Conservation (phyloP, 805 yeast species). For the Lachancea nothofagi region DNA sequence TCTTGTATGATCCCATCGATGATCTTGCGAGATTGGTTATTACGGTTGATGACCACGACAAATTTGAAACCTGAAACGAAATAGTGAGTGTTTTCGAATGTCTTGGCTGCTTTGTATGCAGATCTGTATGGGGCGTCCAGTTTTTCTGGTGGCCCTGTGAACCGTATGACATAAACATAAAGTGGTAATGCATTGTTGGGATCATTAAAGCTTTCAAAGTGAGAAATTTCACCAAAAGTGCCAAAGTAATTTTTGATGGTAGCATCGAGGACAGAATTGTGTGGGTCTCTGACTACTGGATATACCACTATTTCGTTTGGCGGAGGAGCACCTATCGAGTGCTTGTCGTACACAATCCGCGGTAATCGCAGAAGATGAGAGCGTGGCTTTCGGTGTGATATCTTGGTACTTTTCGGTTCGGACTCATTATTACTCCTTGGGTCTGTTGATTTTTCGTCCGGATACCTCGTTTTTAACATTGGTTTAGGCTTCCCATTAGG, state of each 20-base stretch:
- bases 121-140: constrained; percentile 43
- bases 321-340: constrained; percentile 74
- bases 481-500: constrained; percentile 15
- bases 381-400: constrained; percentile 16
- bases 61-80: constrained; percentile 47
- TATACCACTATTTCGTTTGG: constrained; percentile 63
- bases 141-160: constrained; percentile 49
- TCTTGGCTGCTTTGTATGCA: constrained; percentile 42
- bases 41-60: constrained; percentile 46
- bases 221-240: constrained; percentile 57
- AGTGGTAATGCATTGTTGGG: constrained; percentile 74
- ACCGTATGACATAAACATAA: constrained; percentile 62
- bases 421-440: constrained; percentile 19
- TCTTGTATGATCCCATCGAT: constrained; percentile 29
- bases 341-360: constrained; percentile 52
- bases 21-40: constrained; percentile 36
- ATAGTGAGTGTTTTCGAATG: constrained; percentile 37
- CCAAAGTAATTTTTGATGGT: constrained; percentile 46
- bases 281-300: constrained; percentile 34
- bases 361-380: constrained; percentile 13
- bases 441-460: constrained; percentile 19
- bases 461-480: constrained; percentile 19
- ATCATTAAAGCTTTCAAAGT: constrained; percentile 56
- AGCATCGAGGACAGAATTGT: constrained; percentile 14
- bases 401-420: background rate